Evolutionary conservation across 2,329 filamentous ascomycete species (phyloP).

Genomic region (Alternaria sp.): DNA sequence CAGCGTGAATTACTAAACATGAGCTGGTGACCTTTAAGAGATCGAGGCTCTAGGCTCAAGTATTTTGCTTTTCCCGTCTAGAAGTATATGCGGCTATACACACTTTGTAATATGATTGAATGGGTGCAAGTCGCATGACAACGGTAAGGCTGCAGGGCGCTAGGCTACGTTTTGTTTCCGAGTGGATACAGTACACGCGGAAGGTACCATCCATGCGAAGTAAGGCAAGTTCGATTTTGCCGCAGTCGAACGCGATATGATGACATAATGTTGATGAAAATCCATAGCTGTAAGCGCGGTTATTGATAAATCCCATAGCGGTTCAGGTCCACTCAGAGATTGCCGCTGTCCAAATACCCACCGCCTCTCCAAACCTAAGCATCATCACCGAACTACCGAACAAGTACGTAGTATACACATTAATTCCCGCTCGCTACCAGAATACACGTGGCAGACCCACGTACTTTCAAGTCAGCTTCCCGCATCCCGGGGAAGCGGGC

Average conservation of each 20-base stretch:
- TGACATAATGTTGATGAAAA: background rate
- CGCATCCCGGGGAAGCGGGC: slow-evolving; percentile 35
- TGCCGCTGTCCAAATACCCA: background rate
- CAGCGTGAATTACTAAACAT: background rate
- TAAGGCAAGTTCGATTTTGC: background rate
- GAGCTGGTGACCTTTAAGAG: background rate
- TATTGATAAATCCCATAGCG: background rate
- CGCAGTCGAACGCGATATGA: background rate
- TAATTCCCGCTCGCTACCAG: slow-evolving; percentile 9
- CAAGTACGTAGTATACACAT: background rate
- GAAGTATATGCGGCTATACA: background rate
- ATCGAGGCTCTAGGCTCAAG: background rate
- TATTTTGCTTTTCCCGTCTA: background rate
- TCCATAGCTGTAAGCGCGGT: background rate
- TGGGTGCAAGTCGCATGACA: slow-evolving; percentile 4
- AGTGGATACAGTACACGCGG: background rate
- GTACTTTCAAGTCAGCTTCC: slow-evolving; percentile 20
- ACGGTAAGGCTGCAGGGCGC: slow-evolving; percentile 12
- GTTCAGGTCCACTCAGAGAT: background rate
- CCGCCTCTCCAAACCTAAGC: background rate
- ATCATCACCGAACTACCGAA: background rate
- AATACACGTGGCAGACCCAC: slow-evolving; percentile 26
- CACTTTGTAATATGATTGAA: background rate
- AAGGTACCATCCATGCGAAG: background rate
- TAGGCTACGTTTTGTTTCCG: background rate